Conservation (phyloP, 2,329 filamentous ascomycete genomes). For the Aulographum hederae region DNA sequence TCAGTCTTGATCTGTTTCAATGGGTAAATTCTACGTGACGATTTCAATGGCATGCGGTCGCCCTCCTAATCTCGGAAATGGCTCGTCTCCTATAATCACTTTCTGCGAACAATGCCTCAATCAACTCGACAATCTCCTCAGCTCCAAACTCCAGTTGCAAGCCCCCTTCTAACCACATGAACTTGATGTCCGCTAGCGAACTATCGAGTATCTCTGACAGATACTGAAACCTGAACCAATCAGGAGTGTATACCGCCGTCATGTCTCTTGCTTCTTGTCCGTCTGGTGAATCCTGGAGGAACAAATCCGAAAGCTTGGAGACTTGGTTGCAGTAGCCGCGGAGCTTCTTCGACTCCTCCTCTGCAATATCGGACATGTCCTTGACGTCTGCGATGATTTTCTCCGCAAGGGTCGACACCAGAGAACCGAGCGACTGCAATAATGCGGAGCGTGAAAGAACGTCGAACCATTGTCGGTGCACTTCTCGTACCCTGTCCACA, state of each 20-base stretch:
- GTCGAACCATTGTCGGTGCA: slow-evolving; percentile 37
- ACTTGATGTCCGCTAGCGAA: slow-evolving; percentile 46
- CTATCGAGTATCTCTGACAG: slow-evolving; percentile 43
- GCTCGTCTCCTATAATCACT: slow-evolving; percentile 38
- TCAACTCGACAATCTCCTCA: slow-evolving; percentile 44
- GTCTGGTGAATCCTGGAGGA: slow-evolving; percentile 23
- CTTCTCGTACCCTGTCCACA: slow-evolving; percentile 36
- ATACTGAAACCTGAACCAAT: slow-evolving; percentile 49
- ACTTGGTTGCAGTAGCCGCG: slow-evolving; percentile 37
- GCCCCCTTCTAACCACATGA: slow-evolving; percentile 46
- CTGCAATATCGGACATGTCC: slow-evolving; percentile 38
- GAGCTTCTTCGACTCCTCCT: slow-evolving; percentile 41
- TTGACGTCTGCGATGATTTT: slow-evolving; percentile 45
- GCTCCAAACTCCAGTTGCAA: slow-evolving; percentile 41
- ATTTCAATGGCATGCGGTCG: no score
- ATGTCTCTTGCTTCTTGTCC: slow-evolving; percentile 21
- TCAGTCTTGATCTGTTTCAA: no score
- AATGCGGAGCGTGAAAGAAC: slow-evolving; percentile 41
- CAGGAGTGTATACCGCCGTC: slow-evolving; percentile 41
- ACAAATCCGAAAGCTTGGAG: slow-evolving; percentile 36
- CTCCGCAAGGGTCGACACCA: slow-evolving; percentile 36
- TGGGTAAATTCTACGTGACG: no score
- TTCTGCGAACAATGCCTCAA: slow-evolving; percentile 46
- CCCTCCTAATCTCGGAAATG: slow-evolving; percentile 36
- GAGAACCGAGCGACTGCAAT: slow-evolving; percentile 41